Conservation (phyloP, 495 filamentous ascomycete species). For the Aspergillus bridgeri region DNA sequence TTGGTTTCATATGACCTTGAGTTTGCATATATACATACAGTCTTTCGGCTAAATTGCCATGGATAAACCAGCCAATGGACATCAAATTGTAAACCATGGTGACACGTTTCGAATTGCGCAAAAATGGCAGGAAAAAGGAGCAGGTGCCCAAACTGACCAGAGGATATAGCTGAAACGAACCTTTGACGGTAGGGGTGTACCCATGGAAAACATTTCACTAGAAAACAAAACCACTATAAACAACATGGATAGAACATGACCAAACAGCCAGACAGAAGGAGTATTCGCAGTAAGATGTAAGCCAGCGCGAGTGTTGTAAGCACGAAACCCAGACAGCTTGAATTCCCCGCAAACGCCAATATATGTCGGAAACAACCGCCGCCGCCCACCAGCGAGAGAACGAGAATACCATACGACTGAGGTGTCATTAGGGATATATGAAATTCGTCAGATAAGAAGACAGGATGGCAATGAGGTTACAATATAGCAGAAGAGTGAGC, state of each 20-base stretch:
- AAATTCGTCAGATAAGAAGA: constrained; percentile 5
- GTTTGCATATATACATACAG: neutral
- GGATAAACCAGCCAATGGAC: neutral
- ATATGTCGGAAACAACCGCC: neutral
- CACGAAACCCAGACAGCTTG: neutral
- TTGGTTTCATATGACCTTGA: neutral
- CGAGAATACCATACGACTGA: constrained; percentile 10
- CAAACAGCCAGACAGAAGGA: neutral
- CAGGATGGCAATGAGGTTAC: constrained; percentile 6
- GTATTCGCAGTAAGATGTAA: neutral
- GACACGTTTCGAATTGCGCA: neutral
- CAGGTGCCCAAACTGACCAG: neutral
- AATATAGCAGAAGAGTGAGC: neutral
- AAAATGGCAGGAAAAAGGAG: neutral
- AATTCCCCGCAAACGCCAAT: neutral
- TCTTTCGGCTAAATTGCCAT: neutral
- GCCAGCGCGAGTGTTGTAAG: neutral
- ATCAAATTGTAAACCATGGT: neutral
- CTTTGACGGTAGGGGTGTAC: neutral
- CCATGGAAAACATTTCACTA: neutral
- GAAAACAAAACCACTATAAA: neutral
- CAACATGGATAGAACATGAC: neutral
- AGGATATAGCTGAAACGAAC: neutral
- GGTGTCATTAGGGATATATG: constrained; percentile 12
- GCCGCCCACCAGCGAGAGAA: constrained; percentile 4